Evolutionary conservation across 2,329 filamentous ascomycete genomes (phyloP), one percentile per base, ranked within the genome.

Genomic region (Biscogniauxia sp.): DNA sequence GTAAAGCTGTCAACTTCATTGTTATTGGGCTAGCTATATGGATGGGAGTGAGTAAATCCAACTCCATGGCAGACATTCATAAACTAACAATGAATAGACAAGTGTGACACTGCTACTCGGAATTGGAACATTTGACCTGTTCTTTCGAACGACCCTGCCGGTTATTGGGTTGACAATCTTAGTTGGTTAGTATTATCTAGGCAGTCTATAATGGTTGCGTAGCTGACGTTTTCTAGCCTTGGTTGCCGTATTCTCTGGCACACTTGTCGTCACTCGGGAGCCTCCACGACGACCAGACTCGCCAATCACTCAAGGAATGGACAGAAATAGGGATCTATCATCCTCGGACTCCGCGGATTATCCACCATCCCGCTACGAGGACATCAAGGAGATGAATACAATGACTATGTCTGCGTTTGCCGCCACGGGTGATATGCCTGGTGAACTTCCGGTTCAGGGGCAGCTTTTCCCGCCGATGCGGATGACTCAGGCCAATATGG

Each of bases 101-200:
- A 86, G 84, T 66, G 76, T 80, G 7, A 75, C 79, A 8, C 76
- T 85, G 71, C 74, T 83, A 55, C 69, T 87, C 7, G 84, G 83
- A 37, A 74, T 81, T 51, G 66, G 64, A 19, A 73, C 73, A 4
- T 75, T 80, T 15, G 72, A 76, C 17, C 69, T 85, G 17, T 73
- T 79, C 20, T 69, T 78, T 51, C 77, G 79, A 63, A 85, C 81
- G 2, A 77, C 81, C 6, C 69, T 85, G 23, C 83, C 84, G 32
- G 79, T 82, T 3, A 70, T 75, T 28, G 84, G 84, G 2, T 74
- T 85, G 19, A 70, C 79, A 26, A 69, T 84, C 15, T 64, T 84
- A 45, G 76, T 85, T 62, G 76, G 82, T 84, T 76, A 65, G 77
- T 74, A 53, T 37, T 8, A n/a, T 53, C n/a, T 32, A 32, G 28